Conservation (phyloP, 78 protist genomes). For the Ministeria vibrans region DNA sequence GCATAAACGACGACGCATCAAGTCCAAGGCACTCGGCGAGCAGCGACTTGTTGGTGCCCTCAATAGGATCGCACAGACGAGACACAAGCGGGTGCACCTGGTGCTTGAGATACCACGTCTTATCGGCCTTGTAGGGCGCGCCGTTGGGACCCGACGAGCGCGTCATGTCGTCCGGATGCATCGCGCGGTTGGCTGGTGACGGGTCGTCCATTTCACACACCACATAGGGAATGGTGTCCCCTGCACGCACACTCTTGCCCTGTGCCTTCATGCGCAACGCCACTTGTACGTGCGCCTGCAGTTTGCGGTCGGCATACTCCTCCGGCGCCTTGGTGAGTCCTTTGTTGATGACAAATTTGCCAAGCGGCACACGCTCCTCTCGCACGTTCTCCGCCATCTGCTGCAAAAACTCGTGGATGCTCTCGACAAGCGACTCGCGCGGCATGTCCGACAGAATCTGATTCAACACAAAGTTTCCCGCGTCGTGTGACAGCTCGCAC, state of each 20-base stretch:
- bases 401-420: background rate
- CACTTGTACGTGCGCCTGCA: conserved; percentile 90
- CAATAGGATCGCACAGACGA: conserved; percentile 75
- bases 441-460: conserved; percentile 39
- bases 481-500: conserved; percentile 78
- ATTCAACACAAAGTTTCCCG: conserved; percentile 57
- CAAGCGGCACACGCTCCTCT: conserved; percentile 13
- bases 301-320: conserved; percentile 81
- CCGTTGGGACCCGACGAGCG: background rate
- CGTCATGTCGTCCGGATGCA: conserved; percentile 39
- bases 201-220: conserved; percentile 41
- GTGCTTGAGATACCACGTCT: conserved; percentile 39
- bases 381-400: conserved; percentile 25
- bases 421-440: background rate
- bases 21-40: conserved; percentile 66
- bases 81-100: conserved; percentile 81
- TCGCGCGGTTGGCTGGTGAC: conserved; percentile 28
- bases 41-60: conserved; percentile 37
- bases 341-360: conserved; percentile 54
- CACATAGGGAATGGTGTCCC: conserved; percentile 87
- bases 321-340: conserved; percentile 77
- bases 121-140: background rate
- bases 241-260: conserved; percentile 47
- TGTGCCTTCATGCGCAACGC: conserved; percentile 13
- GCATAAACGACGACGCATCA: conserved; percentile 12